A percentile compares a stretch with the other conserved stretches of the same genome.
Conservation (phyloP, 371 early-diverging fungal genomes). For the Mortierella sp. region DNA sequence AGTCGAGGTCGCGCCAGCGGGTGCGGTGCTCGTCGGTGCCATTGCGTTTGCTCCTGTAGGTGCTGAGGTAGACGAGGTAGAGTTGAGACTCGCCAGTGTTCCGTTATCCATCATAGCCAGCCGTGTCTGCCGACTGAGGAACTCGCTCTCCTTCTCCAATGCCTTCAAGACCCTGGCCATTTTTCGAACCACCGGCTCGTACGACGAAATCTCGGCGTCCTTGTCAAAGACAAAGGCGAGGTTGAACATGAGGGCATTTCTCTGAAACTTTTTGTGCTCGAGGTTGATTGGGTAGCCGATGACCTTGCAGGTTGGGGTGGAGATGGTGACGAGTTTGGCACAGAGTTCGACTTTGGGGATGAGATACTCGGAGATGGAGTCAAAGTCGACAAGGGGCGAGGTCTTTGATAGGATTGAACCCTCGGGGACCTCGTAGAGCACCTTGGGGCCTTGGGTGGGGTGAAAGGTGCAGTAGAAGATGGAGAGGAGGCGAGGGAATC, state of each 20-base stretch:
- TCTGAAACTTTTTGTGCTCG: slow-evolving; percentile 77
- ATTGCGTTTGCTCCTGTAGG: not conserved
- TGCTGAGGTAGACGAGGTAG: not conserved
- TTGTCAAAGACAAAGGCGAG: slow-evolving; percentile 92
- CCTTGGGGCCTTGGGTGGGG: slow-evolving; percentile 85
- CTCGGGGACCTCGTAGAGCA: slow-evolving; percentile 89
- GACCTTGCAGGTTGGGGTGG: slow-evolving; percentile 78
- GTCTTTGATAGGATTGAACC: slow-evolving; percentile 70
- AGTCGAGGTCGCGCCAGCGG: not conserved
- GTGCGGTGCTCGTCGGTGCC: not conserved
- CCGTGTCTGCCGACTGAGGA: slow-evolving; percentile 65
- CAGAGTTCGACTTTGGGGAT: slow-evolving; percentile 89
- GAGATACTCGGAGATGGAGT: slow-evolving; percentile 88
- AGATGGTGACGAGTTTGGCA: slow-evolving; percentile 83
- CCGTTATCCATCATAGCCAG: slow-evolving; percentile 31
- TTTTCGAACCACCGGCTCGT: slow-evolving; percentile 86
- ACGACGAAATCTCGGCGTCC: slow-evolving; percentile 77
- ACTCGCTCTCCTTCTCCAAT: slow-evolving; percentile 84
- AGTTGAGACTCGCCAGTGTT: slow-evolving; percentile 3
- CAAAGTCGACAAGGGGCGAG: slow-evolving; percentile 81
- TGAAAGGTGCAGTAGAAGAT: slow-evolving; percentile 91
- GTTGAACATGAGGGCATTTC: slow-evolving; percentile 92
- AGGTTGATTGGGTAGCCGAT: slow-evolving; percentile 86
- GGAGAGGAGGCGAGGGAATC: slow-evolving; percentile 84
- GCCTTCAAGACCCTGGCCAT: slow-evolving; percentile 82